Base-by-base conservation (phyloP, 1,139 yeast genomes). In the Candida pseudocylindracea region DNA sequence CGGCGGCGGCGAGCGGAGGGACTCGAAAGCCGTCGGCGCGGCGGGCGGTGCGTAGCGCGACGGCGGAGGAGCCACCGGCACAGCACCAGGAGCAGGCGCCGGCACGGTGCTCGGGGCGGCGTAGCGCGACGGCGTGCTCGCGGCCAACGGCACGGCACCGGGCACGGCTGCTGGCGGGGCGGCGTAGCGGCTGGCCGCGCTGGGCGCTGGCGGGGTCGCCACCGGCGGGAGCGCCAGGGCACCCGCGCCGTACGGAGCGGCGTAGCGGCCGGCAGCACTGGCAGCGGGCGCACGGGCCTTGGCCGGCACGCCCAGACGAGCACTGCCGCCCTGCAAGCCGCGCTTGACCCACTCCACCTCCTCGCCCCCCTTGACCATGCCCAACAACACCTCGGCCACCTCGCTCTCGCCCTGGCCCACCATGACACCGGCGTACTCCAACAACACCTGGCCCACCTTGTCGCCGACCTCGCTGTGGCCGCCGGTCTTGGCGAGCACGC, bases 241-340 rank as follows among this genome's bases (percentile, higher is more conserved):
- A 40, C 63, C 66, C 39, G 62, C 66, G 3, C 96, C 96, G 41
- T 88, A 57, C 12, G 74, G 92, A 44, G 80, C 72, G 39, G 79
- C 73, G 24, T 96, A 96, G 45, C 66, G 71, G 29, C 85, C 72
- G 4, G 93, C 76, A 36, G 85, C 72, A 39, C 78, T 57, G 42
- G 68, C 74, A 35, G 92, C 73, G 49, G 76, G 88, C 50, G 88
- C 96, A 36, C n/a, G n/a, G n/a, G n/a, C n/a, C n/a, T n/a, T n/a
- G 33, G 20, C 20, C 6, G 20, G 6, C 20, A 15, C 20, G 20
- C 20, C 20, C 6, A 6, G 20, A 15, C 20, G 20, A 6, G 20
- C 20, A 4, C 6, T 15, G 20, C 20, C 20, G 20, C 20, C 20
- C 20, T 15, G 20, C 20, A 15, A 15, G 6, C 20, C 20, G 6